A percentile compares a stretch with the other conserved stretches of the same genome.
phyloP scores from a whole-genome alignment of 345 rosid species.

The Eucalyptus tenuipes region DNA sequence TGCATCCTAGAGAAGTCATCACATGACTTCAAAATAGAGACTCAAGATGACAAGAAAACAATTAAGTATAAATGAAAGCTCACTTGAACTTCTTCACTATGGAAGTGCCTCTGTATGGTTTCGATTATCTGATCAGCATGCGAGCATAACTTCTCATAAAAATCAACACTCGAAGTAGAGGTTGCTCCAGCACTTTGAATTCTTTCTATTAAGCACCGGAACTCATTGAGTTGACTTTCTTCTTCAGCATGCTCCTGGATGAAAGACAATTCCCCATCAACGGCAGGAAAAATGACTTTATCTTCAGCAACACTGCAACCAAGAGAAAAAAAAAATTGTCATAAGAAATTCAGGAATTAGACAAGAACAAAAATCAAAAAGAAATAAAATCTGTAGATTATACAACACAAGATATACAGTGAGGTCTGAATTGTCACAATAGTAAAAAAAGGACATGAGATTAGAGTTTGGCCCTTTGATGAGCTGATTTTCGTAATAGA shows the following conservation, averaged over 20 bases:
- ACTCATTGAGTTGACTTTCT: conserved; percentile 66
- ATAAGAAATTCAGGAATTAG: background rate
- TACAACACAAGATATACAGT: background rate
- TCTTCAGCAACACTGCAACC: conserved; percentile 80
- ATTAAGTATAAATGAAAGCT: background rate
- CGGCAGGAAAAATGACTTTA: conserved; percentile 82
- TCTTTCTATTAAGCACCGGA: conserved; percentile 68
- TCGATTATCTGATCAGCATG: conserved; percentile 88
- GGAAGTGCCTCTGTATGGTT: conserved; percentile 61
- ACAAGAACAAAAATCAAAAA: background rate
- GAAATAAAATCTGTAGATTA: background rate
- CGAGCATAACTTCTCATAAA: conserved; percentile 62
- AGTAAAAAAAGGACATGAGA: background rate
- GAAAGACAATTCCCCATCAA: conserved; percentile 67
- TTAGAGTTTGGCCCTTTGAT: background rate
- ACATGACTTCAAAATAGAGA: background rate
- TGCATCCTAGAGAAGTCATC: background rate
- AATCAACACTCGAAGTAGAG: conserved; percentile 61
- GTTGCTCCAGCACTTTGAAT: conserved; percentile 62
- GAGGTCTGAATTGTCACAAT: background rate
- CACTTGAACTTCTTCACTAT: conserved; percentile 83
- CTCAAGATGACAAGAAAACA: background rate
- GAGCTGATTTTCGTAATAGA: background rate
- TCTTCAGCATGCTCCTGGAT: conserved; percentile 75
- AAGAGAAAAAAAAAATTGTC: background rate